Evolutionary conservation across 176 grass and related monocot species (phyloP).

Genomic region (Zea luxurians): DNA sequence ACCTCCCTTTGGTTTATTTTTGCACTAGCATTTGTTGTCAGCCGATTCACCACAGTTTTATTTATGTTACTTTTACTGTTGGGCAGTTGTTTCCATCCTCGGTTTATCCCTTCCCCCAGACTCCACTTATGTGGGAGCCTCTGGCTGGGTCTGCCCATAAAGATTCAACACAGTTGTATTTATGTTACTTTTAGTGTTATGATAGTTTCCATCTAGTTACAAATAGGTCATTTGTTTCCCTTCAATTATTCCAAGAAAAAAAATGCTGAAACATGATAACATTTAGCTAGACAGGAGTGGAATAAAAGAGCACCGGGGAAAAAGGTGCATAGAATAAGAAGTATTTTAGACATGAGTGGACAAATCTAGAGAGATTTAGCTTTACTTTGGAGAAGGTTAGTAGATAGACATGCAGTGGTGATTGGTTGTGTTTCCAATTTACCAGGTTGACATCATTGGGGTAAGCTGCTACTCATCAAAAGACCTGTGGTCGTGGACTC

Average conservation of each 20-base stretch:
- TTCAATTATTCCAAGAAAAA: conserved; percentile 3
- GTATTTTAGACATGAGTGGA: background rate
- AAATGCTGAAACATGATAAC: background rate
- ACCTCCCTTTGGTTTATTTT: background rate
- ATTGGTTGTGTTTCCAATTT: conserved; percentile 26
- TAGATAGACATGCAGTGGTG: background rate
- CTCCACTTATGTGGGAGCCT: too few relatives aligned
- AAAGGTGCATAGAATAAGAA: background rate
- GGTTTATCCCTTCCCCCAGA: too few relatives aligned
- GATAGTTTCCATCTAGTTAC: background rate
- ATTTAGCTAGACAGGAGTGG: background rate
- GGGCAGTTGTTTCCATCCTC: background rate
- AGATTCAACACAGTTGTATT: background rate
- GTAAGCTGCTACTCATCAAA: conserved; percentile 89
- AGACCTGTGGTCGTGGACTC: conserved; percentile 79
- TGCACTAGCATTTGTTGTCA: background rate
- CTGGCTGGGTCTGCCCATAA: background rate
- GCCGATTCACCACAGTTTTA: background rate
- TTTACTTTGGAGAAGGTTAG: background rate
- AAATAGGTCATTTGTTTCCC: background rate
- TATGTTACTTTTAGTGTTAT: conserved; percentile 11
- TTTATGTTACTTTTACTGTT: conserved; percentile 7
- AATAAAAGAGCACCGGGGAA: background rate
- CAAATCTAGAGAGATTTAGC: background rate
- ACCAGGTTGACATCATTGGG: conserved; percentile 88